Conservation (phyloP, 1,139 yeast species). For the Candida dubliniensis region DNA sequence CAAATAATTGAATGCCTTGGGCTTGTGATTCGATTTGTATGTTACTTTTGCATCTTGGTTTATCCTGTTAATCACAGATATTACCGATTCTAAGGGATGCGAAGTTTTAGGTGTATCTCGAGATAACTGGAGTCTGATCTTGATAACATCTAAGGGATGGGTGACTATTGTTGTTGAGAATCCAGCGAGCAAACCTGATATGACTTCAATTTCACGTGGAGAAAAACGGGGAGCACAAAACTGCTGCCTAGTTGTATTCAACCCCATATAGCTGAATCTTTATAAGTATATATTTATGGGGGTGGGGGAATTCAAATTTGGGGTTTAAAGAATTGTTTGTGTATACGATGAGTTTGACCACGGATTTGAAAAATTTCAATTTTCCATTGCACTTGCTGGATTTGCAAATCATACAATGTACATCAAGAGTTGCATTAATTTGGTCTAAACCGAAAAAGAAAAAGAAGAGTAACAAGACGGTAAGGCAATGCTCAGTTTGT, state of each 20-base stretch:
- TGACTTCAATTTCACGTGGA: slow-evolving; percentile 41
- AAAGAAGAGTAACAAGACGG: too few species aligned
- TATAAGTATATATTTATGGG: neutral
- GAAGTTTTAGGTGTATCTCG: neutral
- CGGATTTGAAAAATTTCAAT: too few species aligned
- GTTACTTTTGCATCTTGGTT: slow-evolving; percentile 14
- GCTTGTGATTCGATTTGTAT: neutral
- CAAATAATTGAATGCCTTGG: slow-evolving; percentile 8
- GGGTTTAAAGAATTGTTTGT: too few species aligned
- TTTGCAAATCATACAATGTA: too few species aligned
- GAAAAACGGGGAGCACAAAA: slow-evolving; percentile 2
- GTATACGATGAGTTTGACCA: too few species aligned
- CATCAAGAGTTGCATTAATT: too few species aligned
- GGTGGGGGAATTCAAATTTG: neutral
- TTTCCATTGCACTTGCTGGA: too few species aligned
- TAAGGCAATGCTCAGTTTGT: too few species aligned
- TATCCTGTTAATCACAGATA: slow-evolving; percentile 21
- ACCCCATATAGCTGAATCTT: neutral
- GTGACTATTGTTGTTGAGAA: slow-evolving; percentile 73
- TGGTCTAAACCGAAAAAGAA: too few species aligned
- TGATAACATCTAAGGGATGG: slow-evolving; percentile 87
- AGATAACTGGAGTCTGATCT: slow-evolving; percentile 69
- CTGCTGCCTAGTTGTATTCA: neutral
- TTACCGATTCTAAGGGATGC: slow-evolving; percentile 13
- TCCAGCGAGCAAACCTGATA: slow-evolving; percentile 86